Base-by-base conservation (phyloP, 805 yeast species). In the Alloascoidea hylecoeti region DNA sequence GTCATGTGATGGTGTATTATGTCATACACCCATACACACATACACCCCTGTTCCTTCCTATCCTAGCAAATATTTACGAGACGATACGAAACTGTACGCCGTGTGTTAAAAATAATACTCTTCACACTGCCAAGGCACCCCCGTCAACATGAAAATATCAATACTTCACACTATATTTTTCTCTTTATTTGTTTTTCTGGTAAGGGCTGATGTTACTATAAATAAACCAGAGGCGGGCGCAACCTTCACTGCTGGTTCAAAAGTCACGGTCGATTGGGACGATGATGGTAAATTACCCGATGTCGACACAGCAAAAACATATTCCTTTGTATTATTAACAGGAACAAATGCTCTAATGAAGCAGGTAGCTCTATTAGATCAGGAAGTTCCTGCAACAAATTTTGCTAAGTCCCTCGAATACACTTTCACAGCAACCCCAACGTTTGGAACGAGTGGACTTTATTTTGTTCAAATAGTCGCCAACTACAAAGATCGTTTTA, bases 381-480 rank as follows among this genome's bases (percentile, higher is more conserved):
- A 51, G 1, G 38, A 47, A 0, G 46, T 63, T 1, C 19, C 63
- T 2, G 48, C 63, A 2, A 23, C 50, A 3, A 49, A 55, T 9
- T 39, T 71, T 2, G 42, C 56, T 1, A 13, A 58, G 49, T 19
- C 47, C 50, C 37, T 39, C 53, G 2, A 72, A 41, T 54, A 69
- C 47, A 51, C 63, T 1, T 71, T 75, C 1, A 34, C 55, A 0
- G 49, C 77, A 37, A 60, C 61, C 6, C 55, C 72, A 2, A 39
- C 59, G 16, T 49, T 50, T 6, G 78, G 72, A 28, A 73, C 74
- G 2, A 55, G 67, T 49, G 98, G 98, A 18, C 56, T 57, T 42
- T 89, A 71, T 57, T 83, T 61, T 55, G 54, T 89, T 45, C 96
- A 89, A 60, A 53, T 86, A 19, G 70, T 66, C 44, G 71, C 84